Conservation (phyloP, 176 grass and related monocot species). For the Poa annua region DNA sequence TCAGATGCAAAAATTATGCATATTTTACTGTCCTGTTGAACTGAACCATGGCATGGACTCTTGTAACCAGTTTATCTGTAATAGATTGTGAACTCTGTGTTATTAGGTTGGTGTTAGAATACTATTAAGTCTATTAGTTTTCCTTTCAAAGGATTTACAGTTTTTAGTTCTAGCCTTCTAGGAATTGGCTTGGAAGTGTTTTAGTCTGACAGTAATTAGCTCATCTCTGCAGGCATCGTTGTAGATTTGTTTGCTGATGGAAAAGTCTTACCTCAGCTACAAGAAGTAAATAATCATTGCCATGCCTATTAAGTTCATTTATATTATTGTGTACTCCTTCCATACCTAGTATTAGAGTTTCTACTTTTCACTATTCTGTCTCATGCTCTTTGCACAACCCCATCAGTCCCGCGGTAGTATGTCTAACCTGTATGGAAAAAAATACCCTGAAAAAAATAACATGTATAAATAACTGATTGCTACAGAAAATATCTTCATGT, state of each 20-base stretch:
- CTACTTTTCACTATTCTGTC: neutral
- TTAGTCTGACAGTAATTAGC: neutral
- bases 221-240: slow-evolving; percentile 66
- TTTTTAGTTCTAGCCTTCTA: no score
- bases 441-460: no score
- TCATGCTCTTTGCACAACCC: neutral
- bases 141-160: neutral
- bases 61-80: neutral
- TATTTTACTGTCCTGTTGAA: neutral
- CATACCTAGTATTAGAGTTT: neutral
- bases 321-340: neutral
- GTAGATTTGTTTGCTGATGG: slow-evolving; percentile 94
- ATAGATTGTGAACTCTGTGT: neutral
- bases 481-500: neutral
- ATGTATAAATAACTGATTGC: no score
- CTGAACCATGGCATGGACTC: neutral
- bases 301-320: slow-evolving; percentile 28
- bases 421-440: neutral
- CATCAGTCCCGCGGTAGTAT: neutral
- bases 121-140: neutral
- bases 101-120: neutral
- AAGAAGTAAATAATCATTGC: slow-evolving; percentile 56
- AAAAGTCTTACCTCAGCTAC: slow-evolving; percentile 74
- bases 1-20: slow-evolving; percentile 33
- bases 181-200: neutral